Base-by-base conservation (phyloP, 1,139 yeast genomes). In the Taphrina sp. region DNA sequence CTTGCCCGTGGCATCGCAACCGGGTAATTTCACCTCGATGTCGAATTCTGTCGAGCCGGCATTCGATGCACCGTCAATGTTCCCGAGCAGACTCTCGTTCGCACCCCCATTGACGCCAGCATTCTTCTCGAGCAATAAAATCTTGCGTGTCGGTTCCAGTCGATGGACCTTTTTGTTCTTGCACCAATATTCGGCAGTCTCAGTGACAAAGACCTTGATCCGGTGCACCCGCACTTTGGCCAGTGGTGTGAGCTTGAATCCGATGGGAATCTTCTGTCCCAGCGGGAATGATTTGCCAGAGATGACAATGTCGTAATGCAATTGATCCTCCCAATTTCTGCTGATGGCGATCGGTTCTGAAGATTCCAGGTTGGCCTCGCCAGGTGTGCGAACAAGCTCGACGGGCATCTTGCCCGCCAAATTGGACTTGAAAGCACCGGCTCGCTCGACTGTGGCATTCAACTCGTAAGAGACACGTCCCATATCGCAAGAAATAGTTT, bases 291-390 rank as follows among this genome's bases (percentile, higher is more conserved):
- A 83, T 67, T 92, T 92, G 19, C 96, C 85, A n/a, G 42, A 95
- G 56, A 92, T 83, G 26, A 88, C 83, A 51, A 92, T 88, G 66
- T 92, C 96, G 66, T 92, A 92, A 63, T 83, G 82, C 38, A 92
- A 70, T 66, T 86, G 89, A 66, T 86, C 90, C 10, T 56, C 57
- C 98, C 98, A 92, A 63, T 86, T 92, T 61, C 95, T 76, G 14
- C 85, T 76, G 38, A 92, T 89, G 3, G 89, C 87, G 55, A 92
- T 92, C 0, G 98, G 97, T 67, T 92, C 98, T 60, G 85, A 83
- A 64, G 87, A 90, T 67, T 92, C 97, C 38, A 84, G 76, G 54
- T 88, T 85, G 42, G 78, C 79, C 59, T 85, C 90, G 0, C 88
- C 76, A 5, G 90, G 92, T 0, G 89, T 77, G 61, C 98, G 74